phyloP scores from a whole-genome alignment of 2,329 filamentous ascomycete genomes.

The Penicillium italicum region DNA sequence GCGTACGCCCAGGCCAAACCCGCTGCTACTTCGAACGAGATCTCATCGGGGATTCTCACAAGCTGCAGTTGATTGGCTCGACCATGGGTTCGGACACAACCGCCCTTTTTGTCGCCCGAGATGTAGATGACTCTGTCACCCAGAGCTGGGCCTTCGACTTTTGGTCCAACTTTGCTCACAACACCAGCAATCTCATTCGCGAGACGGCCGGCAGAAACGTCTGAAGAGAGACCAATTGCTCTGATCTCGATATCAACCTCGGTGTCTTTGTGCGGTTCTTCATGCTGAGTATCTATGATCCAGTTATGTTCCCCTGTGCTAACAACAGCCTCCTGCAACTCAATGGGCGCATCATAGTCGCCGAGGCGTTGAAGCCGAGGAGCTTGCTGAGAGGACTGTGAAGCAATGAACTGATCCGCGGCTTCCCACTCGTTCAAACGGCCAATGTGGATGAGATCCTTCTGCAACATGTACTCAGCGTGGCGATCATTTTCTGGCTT shows the following conservation, averaged over 20 bases:
- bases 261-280: not conserved
- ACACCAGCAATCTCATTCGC: slow-evolving; percentile 17
- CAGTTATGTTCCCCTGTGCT: not conserved
- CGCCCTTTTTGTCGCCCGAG: not conserved
- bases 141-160: not conserved
- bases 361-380: slow-evolving; percentile 6
- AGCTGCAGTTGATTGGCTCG: slow-evolving; percentile 2
- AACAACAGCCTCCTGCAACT: not conserved
- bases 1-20: slow-evolving; percentile 9
- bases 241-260: slow-evolving; percentile 13
- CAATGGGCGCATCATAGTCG: slow-evolving; percentile 5
- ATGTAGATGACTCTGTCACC: slow-evolving; percentile 18
- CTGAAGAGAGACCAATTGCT: slow-evolving; percentile 13
- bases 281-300: slow-evolving; percentile 6
- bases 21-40: slow-evolving; percentile 12
- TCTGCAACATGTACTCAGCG: slow-evolving; percentile 16
- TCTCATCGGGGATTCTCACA: slow-evolving; percentile 4
- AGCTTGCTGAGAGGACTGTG: not conserved
- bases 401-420: slow-evolving; percentile 15
- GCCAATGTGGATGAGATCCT: slow-evolving; percentile 14
- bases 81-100: slow-evolving; percentile 8
- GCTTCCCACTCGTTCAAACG: slow-evolving; percentile 12
- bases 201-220: not conserved
- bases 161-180: slow-evolving; percentile 6
- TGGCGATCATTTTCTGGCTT: slow-evolving; percentile 8